A percentile compares a stretch with the other conserved stretches of the same genome.
Evolutionary conservation across 2,329 filamentous ascomycete genomes (phyloP).

Genomic region (Cladosporium sp.): DNA sequence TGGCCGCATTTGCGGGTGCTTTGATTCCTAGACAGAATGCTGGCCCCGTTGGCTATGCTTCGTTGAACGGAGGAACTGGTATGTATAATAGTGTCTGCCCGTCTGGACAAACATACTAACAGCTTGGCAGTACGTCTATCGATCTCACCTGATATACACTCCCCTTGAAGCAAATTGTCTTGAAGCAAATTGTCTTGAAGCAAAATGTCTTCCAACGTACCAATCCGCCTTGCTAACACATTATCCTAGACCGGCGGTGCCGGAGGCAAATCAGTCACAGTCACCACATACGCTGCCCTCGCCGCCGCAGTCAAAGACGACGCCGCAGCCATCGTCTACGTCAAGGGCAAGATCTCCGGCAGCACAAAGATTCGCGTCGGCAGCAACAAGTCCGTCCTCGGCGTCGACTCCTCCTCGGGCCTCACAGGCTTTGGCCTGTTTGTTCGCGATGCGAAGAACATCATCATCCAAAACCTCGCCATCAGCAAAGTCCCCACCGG

Average conservation of each 20-base stretch:
- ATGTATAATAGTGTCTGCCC: not conserved
- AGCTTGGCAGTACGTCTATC: not conserved
- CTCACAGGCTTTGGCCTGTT: constrained; percentile 52
- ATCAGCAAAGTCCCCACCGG: constrained; percentile 52
- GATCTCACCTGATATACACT: not conserved
- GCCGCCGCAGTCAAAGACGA: constrained; percentile 39
- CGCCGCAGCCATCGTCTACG: constrained; percentile 46
- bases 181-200: not conserved
- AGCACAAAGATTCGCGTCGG: constrained; percentile 49
- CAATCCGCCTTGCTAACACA: not conserved
- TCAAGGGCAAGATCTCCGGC: constrained; percentile 51
- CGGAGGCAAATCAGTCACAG: constrained; percentile 49
- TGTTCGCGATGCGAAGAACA: constrained; percentile 54
- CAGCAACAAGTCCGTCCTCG: constrained; percentile 56
- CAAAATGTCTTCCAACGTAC: not conserved
- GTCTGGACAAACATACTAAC: not conserved
- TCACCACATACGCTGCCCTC: constrained; percentile 49
- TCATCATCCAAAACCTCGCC: constrained; percentile 60
- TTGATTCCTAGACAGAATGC: constrained; percentile 15
- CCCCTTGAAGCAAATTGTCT: not conserved
- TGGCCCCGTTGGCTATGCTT: constrained; percentile 14
- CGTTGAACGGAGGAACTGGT: constrained; percentile 10
- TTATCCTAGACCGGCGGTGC: constrained; percentile 45
- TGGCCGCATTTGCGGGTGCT: constrained; percentile 25
- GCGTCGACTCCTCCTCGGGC: constrained; percentile 47